These are phyloP conservation scores for Yueomyces sp. DNA, from an alignment of 805 yeast genomes.

Conservation along the genomic window DNA sequence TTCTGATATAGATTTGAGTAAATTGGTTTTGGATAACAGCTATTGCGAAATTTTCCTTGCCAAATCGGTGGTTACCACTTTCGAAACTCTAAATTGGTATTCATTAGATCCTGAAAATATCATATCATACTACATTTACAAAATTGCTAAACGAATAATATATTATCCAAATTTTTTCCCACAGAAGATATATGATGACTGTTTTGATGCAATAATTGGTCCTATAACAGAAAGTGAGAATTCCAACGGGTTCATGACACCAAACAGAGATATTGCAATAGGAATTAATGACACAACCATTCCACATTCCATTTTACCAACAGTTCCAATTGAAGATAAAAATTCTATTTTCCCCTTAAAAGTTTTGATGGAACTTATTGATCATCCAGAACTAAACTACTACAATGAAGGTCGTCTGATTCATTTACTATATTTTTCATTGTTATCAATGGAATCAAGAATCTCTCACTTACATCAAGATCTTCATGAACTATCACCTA, in stretches of 20 bases:
- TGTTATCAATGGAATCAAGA: constrained; percentile 5
- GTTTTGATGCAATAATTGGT: constrained; percentile 1
- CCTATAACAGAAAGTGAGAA: too few relatives aligned
- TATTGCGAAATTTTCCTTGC: too few relatives aligned
- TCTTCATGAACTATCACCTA: constrained; percentile 11
- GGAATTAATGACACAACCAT: too few relatives aligned
- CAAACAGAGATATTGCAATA: too few relatives aligned
- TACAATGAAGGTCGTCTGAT: constrained; percentile 13
- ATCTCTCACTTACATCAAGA: constrained; percentile 9
- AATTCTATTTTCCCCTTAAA: constrained; percentile 8
- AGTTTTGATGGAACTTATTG: constrained; percentile 22
- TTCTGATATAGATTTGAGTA: too few relatives aligned
- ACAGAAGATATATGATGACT: constrained; percentile 1
- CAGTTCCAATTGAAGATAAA: background rate
- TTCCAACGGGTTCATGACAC: too few relatives aligned
- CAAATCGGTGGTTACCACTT: too few relatives aligned
- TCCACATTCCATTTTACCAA: too few relatives aligned
- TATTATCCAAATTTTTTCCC: constrained; percentile 5
- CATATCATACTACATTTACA: constrained; percentile 5
- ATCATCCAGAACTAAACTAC: constrained; percentile 20
- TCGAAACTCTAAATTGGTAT: too few relatives aligned
- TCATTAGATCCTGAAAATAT: background rate
- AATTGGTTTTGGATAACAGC: too few relatives aligned
- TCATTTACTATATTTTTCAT: constrained; percentile 9
- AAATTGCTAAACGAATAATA: constrained; percentile 7